phyloP scores from a whole-genome alignment of 1,284 basidiomycete species.

The Sanghuangporus weigelae region DNA sequence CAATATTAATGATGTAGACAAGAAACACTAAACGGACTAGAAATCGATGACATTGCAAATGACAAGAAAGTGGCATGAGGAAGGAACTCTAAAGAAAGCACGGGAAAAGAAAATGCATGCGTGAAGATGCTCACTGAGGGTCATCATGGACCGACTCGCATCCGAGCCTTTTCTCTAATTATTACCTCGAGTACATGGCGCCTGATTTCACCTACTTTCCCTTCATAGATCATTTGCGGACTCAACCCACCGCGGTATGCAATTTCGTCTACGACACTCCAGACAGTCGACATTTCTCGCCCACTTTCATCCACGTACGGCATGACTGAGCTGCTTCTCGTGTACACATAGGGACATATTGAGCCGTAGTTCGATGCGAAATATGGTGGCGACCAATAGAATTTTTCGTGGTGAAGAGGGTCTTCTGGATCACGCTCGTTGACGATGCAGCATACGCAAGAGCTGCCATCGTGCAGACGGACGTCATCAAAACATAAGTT shows the following conservation, averaged over 20 bases:
- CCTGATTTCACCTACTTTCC: neutral
- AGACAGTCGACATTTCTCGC: neutral
- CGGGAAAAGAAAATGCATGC: neutral
- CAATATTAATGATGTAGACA: too few relatives aligned
- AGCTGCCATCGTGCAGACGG: neutral
- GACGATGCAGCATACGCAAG: neutral
- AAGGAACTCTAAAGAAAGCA: neutral
- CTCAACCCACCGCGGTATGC: neutral
- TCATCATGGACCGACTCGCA: neutral
- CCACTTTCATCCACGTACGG: neutral
- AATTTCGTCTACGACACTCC: neutral
- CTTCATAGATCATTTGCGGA: neutral
- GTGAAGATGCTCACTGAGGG: too few relatives aligned
- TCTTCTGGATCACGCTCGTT: neutral
- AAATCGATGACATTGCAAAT: too few relatives aligned
- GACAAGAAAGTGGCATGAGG: neutral
- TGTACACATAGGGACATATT: neutral
- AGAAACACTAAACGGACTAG: too few relatives aligned
- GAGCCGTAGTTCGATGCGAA: neutral
- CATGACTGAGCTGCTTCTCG: neutral
- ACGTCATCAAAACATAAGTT: neutral
- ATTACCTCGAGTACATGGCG: neutral
- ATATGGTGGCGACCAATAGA: neutral
- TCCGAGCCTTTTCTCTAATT: neutral
- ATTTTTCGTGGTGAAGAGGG: neutral